Base-by-base conservation (phyloP, 208 protist species). In the Acanthamoeba castellanii region DNA sequence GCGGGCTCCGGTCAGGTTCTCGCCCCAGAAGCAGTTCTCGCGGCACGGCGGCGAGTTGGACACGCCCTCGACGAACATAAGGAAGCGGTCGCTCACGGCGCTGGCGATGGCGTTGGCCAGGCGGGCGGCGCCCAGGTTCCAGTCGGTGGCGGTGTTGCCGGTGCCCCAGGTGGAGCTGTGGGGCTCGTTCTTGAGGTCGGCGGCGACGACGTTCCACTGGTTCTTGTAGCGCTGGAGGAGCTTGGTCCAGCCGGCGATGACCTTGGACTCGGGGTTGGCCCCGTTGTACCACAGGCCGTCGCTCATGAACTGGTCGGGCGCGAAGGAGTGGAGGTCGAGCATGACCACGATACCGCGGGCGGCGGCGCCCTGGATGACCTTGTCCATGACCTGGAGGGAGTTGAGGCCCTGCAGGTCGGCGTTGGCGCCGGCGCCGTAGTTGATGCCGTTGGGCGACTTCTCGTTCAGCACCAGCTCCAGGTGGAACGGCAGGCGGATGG, bases 401-500 rank as follows among this genome's bases (percentile, higher is more conserved):
- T 6, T 42, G 70, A 95, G n/a, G 78, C 72, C 64, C 72, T 94
- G 32, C 78, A 85, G 45, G 55, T 81, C 32, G 70, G 91, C 47
- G 85, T 90, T 96, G 85, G 55, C 68, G 89, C 95, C 34, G 74
- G 55, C 68, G 89, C 95, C 34, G 74, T 95, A 57, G 91, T 91
- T 74, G 85, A 95, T 32, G 95, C 30, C 50, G n/a, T 45, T 96
- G 47, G 95, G 95, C 85, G 64, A 50, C 22, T 59, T 66, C 74
- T 96, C 90, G 45, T 95, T 94, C 25, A 96, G 68, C 13, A 95
- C 81, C 34, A 96, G 64, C 34, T 96, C 55, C 22, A 95, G 74
- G 22, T 74, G 76, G 47, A 96, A 96, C 52, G 95, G 95, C 50
- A 96, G 55, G 6, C 78, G 20, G 20, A 87, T 87, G 32, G 78